Percentiles rank a stretch among this genome's conserved stretches.
Conservation (phyloP, 2,329 filamentous ascomycete species). For the Tolypocladium album region DNA sequence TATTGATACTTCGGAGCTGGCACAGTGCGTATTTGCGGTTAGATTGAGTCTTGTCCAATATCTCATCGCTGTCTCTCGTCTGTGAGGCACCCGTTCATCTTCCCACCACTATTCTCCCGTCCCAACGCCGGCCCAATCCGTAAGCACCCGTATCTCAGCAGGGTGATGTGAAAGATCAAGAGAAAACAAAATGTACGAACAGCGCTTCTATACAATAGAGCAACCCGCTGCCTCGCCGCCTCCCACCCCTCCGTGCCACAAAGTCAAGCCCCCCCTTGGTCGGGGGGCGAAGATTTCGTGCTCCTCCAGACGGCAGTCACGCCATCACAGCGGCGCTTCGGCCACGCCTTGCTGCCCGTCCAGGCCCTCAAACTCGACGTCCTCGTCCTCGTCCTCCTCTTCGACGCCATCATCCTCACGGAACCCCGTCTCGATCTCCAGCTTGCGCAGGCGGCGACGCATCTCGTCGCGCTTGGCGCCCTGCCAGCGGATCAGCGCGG, state of each 20-base stretch:
- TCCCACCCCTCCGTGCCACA: background rate
- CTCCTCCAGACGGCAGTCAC: background rate
- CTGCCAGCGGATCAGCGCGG: constrained; percentile 87
- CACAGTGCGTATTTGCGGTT: background rate
- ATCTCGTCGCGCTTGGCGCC: constrained; percentile 70
- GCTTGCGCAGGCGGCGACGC: constrained; percentile 60
- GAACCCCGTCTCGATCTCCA: constrained; percentile 71
- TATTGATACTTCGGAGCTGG: background rate
- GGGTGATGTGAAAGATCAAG: background rate
- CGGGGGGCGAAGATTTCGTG: background rate
- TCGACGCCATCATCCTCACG: constrained; percentile 54
- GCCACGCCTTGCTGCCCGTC: constrained; percentile 18
- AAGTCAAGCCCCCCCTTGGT: background rate
- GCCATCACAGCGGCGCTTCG: constrained; percentile 11
- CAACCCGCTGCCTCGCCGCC: background rate
- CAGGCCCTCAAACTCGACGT: constrained; percentile 28
- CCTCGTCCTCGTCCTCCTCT: constrained; percentile 45
- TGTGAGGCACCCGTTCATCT: background rate
- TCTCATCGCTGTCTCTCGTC: background rate
- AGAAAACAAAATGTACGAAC: background rate
- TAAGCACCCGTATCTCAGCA: background rate
- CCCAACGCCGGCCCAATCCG: constrained; percentile 1
- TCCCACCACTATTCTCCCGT: background rate
- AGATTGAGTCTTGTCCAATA: background rate
- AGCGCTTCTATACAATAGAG: background rate